phyloP scores from a whole-genome alignment of 2,329 filamentous ascomycete species.

The Xylaria hypoxylon region DNA sequence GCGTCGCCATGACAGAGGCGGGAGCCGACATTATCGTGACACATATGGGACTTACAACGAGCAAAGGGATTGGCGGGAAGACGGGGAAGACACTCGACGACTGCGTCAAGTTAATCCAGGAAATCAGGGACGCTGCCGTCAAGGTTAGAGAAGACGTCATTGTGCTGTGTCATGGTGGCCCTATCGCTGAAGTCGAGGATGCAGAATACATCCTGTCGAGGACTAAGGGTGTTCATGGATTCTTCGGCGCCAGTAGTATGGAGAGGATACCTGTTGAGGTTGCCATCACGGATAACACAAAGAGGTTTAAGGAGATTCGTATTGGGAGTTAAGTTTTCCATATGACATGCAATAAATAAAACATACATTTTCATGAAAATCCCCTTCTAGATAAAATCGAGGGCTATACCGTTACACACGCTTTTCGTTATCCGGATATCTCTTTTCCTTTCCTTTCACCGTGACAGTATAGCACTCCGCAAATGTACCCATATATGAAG shows the following conservation, averaged over 20 bases:
- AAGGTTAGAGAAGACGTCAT: slow-evolving; percentile 69
- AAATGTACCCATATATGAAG: too few relatives aligned
- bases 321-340: slow-evolving; percentile 22
- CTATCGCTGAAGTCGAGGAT: slow-evolving; percentile 72
- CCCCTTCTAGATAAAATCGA: not conserved
- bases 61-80: slow-evolving; percentile 72
- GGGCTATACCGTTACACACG: too few relatives aligned
- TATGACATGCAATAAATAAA: not conserved
- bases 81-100: slow-evolving; percentile 72
- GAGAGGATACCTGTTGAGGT: slow-evolving; percentile 75
- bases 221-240: slow-evolving; percentile 75
- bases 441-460: too few relatives aligned
- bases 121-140: slow-evolving; percentile 70
- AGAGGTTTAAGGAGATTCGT: slow-evolving; percentile 50
- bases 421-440: too few relatives aligned
- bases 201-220: slow-evolving; percentile 70
- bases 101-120: slow-evolving; percentile 70
- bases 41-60: slow-evolving; percentile 75
- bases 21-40: slow-evolving; percentile 76
- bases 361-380: not conserved
- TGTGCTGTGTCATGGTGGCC: slow-evolving; percentile 77
- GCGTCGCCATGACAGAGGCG: slow-evolving; percentile 69
- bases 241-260: slow-evolving; percentile 78
- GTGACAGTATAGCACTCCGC: too few relatives aligned
- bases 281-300: slow-evolving; percentile 65